phyloP scores from a whole-genome alignment of 129 eudicot species.

The Artemisia tridentata region DNA sequence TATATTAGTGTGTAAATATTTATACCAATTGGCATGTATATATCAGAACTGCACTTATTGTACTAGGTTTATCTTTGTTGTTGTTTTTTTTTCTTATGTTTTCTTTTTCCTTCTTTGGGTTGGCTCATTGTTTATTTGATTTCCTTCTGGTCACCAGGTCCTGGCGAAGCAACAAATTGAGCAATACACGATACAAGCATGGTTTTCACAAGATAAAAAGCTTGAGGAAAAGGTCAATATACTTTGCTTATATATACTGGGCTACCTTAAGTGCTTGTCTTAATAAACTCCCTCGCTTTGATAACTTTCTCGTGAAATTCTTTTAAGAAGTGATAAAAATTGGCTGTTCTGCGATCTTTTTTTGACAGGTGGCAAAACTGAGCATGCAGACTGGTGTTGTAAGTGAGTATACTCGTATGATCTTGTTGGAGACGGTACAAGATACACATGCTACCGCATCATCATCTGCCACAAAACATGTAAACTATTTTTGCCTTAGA shows the following conservation, averaged over 20 bases:
- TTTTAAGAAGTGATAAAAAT: too few relatives aligned
- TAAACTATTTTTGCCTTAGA: constrained; percentile 3
- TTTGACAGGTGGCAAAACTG: constrained; percentile 61
- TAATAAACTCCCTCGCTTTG: too few relatives aligned
- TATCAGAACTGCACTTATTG: too few relatives aligned
- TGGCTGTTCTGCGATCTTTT: background rate
- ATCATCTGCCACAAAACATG: constrained; percentile 39
- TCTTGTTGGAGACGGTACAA: constrained; percentile 54
- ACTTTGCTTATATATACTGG: background rate
- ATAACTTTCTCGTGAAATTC: too few relatives aligned
- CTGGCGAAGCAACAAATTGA: constrained; percentile 71
- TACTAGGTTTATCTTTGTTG: background rate
- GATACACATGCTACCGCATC: constrained; percentile 33
- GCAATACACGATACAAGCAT: constrained; percentile 64
- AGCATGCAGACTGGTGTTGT: constrained; percentile 53
- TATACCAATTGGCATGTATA: too few relatives aligned
- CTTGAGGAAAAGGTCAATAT: constrained; percentile 67
- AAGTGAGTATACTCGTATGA: constrained; percentile 82
- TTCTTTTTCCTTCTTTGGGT: background rate
- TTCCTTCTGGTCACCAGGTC: constrained; percentile 37
- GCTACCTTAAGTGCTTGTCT: too few relatives aligned
- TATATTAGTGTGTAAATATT: background rate
- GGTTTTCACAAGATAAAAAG: constrained; percentile 63
- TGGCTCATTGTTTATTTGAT: background rate
- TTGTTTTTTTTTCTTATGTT: background rate